Conservation (phyloP, 2,329 filamentous ascomycete genomes). For the Clonostachys rhizophaga region DNA sequence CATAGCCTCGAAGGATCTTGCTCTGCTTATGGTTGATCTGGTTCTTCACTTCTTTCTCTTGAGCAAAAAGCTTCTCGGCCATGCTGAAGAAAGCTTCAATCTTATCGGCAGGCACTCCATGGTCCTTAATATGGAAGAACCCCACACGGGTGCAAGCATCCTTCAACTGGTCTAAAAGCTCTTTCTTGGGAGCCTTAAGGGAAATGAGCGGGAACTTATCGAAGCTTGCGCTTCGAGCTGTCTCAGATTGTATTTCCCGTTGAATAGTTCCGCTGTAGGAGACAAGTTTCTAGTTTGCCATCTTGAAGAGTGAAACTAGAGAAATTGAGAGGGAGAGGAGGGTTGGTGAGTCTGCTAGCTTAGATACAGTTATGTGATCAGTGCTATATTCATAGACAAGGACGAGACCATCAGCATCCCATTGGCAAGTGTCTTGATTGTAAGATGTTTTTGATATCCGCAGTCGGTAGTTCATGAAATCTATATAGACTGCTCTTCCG, state of each 20-base stretch:
- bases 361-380: too few relatives aligned
- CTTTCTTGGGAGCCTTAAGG: neutral
- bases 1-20: neutral
- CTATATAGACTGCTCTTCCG: too few relatives aligned
- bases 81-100: conserved; percentile 14
- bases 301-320: neutral
- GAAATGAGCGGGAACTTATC: neutral
- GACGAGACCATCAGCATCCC: too few relatives aligned
- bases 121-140: conserved; percentile 42
- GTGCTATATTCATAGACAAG: too few relatives aligned
- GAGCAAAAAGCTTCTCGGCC: conserved; percentile 17
- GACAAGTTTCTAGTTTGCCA: neutral
- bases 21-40: neutral
- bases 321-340: neutral
- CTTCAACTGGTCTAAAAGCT: neutral
- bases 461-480: too few relatives aligned
- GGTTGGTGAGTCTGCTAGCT: too few relatives aligned
- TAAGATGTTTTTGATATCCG: too few relatives aligned
- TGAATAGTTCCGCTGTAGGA: neutral
- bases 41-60: conserved; percentile 17
- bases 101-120: conserved; percentile 26
- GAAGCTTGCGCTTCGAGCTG: neutral
- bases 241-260: neutral
- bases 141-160: conserved; percentile 12
- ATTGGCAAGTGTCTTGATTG: too few relatives aligned